Percentiles rank a stretch among this genome's conserved stretches.
Evolutionary conservation across 768 basidiomycete genomes (phyloP).

Genomic region (Suillus brevipes): DNA sequence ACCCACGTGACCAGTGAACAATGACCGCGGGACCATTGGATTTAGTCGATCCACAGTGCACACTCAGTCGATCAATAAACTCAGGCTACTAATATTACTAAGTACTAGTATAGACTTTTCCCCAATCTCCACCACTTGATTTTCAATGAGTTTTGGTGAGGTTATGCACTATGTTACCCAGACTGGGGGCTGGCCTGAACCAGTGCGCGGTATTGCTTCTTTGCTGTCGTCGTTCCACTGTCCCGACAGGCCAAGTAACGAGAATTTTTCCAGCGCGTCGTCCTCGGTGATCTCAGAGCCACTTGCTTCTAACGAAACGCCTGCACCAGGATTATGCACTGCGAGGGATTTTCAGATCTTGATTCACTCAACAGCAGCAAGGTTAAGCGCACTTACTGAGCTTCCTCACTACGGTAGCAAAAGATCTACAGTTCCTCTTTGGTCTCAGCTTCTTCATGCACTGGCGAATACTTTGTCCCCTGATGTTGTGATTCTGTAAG

Average conservation of each 20-base stretch:
- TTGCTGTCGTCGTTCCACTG: neutral
- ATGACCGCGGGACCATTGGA: too few relatives aligned
- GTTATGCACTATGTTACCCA: neutral
- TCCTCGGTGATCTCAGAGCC: neutral
- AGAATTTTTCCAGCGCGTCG: neutral
- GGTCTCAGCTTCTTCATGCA: slow-evolving; percentile 1
- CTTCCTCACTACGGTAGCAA: neutral
- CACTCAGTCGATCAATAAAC: too few relatives aligned
- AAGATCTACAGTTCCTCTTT: neutral
- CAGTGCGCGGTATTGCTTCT: neutral
- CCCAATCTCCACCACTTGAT: too few relatives aligned
- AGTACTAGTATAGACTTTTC: too few relatives aligned
- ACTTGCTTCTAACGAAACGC: neutral
- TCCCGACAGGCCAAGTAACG: neutral
- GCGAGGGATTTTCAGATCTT: neutral
- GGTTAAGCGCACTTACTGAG: neutral
- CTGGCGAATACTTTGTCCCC: neutral
- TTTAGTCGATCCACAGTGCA: too few relatives aligned
- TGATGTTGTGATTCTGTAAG: neutral
- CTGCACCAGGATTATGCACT: neutral
- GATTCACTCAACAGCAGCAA: neutral
- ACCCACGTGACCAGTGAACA: too few relatives aligned
- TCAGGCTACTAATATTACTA: too few relatives aligned
- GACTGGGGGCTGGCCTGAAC: neutral
- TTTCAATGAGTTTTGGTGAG: neutral